Base-by-base conservation (phyloP, 2,329 filamentous ascomycete species). In the Aciculosporium take region DNA sequence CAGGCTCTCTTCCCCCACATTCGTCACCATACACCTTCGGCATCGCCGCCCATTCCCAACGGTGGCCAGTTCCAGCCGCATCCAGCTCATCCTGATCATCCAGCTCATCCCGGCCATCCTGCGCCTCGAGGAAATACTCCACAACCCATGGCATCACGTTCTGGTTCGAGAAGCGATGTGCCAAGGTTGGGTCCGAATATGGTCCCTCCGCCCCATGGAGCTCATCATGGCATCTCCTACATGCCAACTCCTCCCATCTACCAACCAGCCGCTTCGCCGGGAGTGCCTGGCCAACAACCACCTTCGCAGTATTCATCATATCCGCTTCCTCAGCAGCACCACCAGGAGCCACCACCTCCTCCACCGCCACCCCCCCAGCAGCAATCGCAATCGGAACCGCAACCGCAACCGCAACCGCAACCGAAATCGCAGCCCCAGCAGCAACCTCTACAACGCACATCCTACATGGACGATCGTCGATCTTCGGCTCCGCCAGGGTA, bases 241-340 rank as follows among this genome's bases (percentile, higher is more conserved):
- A 85, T 93, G 69, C 79, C 84, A 3, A 87, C 91, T 48, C 84
- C 84, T 30, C 76, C 83, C 27, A 85, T 94, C 51, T 94, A 86
- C 53, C 77, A 64, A 43, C 53, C 65, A 27, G 61, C 59, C 32
- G 63, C 67, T 52, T 65, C 58, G 35, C 55, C 55, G 28, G 55
- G 53, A 45, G 56, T 60, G 45, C 45, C 55, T 12, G 32, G 23
- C 44, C 52, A 60, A 23, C 66, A 68, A 45, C 60, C 52, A 46
- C 60, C 59, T n/a, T 54, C 59, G 10, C 63, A 60, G 38, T 65
- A 59, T 37, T 48, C 59, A 4, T 65, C 59, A 3, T 66, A 63
- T 37, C 55, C 54, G 13, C 54, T 53, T 9, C 48, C 13, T 4
- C 65, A 62, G 35, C 56, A 54, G 10, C 55, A 55, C 6, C 49